Evolutionary conservation across 768 basidiomycete genomes (phyloP), one percentile per base, ranked within the genome.

Genomic region (Macrocybe gigantea): DNA sequence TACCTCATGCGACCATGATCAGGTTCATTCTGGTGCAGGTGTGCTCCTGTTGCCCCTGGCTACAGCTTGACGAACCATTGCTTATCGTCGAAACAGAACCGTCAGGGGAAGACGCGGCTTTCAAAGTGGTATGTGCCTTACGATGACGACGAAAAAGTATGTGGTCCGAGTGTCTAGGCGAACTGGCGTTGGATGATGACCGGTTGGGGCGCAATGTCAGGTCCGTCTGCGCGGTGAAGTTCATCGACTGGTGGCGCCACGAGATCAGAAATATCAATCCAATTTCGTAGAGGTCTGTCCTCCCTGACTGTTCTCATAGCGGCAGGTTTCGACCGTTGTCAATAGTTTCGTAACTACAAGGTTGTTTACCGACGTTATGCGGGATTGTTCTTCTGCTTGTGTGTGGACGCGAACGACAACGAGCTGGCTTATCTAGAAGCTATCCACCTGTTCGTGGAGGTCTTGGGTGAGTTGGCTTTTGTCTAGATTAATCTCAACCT

Each of bases 51-150:
- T 33, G 22, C 7, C 15, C 6, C 46, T 14, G 31, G 15, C 22
- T 13, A 32, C 32, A 11, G 32, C 31, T 13, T 4, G 30, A 38
- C n/a, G 31, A 33, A 12, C 31, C 39, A 33, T 14, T 22, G 34
- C 41, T 13, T 39, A 53, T 10, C 49, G 32, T n/a, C 12, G 14
- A 7, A 38, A 4, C 56, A 98, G 93, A 98, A 98, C 64, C 83
- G 95, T 36, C 96, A 99, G 71, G 96, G 96, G 12, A 99, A 99
- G 72, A 98, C 95, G 3, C 77, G 96, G 48, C 66, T 98, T 43
- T 93, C 92, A 7, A 98, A 98, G 68, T 99, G 95, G 95, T 98
- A 98, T 71, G 91, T 91, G 29, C 96, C 96, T 1, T 98, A 93
- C 56, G 94, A 97, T 57, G 96, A 99, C 61, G 96, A 99, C 57